Conservation (phyloP, 805 yeast species). For the Sugiyamaella mastotermitis region DNA sequence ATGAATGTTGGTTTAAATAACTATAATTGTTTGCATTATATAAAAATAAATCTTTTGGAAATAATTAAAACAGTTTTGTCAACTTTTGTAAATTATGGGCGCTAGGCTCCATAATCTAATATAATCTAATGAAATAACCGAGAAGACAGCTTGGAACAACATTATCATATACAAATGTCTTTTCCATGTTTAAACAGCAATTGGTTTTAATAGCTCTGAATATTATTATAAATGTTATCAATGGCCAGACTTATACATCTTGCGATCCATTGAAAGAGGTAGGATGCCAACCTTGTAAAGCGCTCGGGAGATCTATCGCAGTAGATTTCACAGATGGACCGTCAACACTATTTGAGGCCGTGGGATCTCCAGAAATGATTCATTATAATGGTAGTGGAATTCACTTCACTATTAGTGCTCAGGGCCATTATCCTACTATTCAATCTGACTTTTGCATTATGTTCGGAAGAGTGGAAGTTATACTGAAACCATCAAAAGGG, state of each 20-base stretch:
- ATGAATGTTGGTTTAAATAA: too few relatives aligned
- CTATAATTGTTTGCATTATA: too few relatives aligned
- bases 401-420: slow-evolving; percentile 48
- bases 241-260: slow-evolving; percentile 25
- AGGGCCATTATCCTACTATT: slow-evolving; percentile 73
- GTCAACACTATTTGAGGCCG: slow-evolving; percentile 7
- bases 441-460: slow-evolving; percentile 75
- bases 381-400: slow-evolving; percentile 51
- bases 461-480: slow-evolving; percentile 80
- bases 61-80: too few relatives aligned
- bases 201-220: too few relatives aligned
- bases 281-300: slow-evolving; percentile 46
- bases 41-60: too few relatives aligned
- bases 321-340: slow-evolving; percentile 42
- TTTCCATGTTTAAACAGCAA: too few relatives aligned
- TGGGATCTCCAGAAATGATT: slow-evolving; percentile 27
- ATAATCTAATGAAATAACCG: too few relatives aligned
- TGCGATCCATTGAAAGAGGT: slow-evolving; percentile 43
- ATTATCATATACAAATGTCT: too few relatives aligned
- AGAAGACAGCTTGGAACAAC: too few relatives aligned
- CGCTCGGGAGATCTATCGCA: slow-evolving; percentile 51
- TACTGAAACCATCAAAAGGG: slow-evolving; percentile 67
- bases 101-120: too few relatives aligned
- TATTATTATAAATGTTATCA: slow-evolving; percentile 1
- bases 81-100: too few relatives aligned